Conservation (phyloP, 2,329 filamentous ascomycete genomes). For the Alternaria sp. region DNA sequence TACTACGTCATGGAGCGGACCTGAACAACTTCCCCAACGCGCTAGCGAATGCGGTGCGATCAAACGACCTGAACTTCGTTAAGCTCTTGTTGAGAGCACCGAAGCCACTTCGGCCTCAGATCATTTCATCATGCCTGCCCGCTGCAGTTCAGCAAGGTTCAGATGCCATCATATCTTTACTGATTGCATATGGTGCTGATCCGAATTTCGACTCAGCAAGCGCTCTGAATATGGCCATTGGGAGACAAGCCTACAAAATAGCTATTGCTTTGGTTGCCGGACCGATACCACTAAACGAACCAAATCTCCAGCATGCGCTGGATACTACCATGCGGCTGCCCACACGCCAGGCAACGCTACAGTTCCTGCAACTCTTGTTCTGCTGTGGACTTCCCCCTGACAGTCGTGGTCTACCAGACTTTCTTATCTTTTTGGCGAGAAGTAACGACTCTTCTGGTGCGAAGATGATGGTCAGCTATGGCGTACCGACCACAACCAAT, state of each 20-base stretch:
- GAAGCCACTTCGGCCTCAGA: slow-evolving; percentile 39
- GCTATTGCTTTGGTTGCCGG: slow-evolving; percentile 41
- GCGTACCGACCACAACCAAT: slow-evolving; percentile 39
- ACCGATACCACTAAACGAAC: slow-evolving; percentile 29
- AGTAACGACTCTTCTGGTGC: slow-evolving; percentile 40
- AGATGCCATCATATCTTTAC: slow-evolving; percentile 37
- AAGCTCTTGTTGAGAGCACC: slow-evolving; percentile 43
- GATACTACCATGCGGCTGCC: slow-evolving; percentile 42
- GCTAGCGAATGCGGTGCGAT: slow-evolving; percentile 42
- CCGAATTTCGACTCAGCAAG: slow-evolving; percentile 47
- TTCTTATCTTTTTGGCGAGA: slow-evolving; percentile 41
- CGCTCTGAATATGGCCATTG: slow-evolving; percentile 44
- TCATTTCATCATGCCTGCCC: slow-evolving; percentile 45
- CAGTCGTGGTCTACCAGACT: slow-evolving; percentile 35
- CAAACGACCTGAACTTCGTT: slow-evolving; percentile 42
- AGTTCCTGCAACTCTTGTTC: slow-evolving; percentile 44
- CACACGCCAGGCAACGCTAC: slow-evolving; percentile 36
- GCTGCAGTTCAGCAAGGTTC: slow-evolving; percentile 45
- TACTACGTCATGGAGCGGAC: slow-evolving; percentile 47
- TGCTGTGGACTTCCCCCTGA: slow-evolving; percentile 44
- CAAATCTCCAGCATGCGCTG: slow-evolving; percentile 40
- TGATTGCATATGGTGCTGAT: slow-evolving; percentile 45
- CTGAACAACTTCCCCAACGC: slow-evolving; percentile 43
- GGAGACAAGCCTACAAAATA: slow-evolving; percentile 40
- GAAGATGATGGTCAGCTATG: slow-evolving; percentile 42